These are phyloP conservation scores for Datura wrightii DNA, from an alignment of 257 asterid genomes.

Conservation along the genomic window DNA sequence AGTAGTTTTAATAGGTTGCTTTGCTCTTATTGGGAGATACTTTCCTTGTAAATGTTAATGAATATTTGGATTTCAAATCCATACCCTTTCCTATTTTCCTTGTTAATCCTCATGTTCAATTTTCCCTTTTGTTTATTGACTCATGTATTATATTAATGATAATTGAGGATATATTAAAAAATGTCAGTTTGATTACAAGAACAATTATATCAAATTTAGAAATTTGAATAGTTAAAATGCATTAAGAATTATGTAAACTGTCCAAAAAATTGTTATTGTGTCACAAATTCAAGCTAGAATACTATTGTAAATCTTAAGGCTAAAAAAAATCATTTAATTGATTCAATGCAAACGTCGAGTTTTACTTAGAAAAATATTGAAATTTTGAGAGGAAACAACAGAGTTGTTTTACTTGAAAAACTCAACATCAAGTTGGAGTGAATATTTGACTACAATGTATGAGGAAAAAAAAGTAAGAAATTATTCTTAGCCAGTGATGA, in stretches of 20 bases:
- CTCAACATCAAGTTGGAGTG: too few relatives aligned
- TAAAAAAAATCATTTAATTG: too few relatives aligned
- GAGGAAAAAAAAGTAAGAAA: too few relatives aligned
- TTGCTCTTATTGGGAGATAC: slow-evolving; percentile 16
- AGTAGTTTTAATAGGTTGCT: slow-evolving; percentile 31
- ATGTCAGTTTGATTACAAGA: not conserved
- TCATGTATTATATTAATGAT: not conserved
- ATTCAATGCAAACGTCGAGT: too few relatives aligned
- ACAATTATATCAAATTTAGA: not conserved
- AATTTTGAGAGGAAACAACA: too few relatives aligned
- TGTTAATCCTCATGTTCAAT: not conserved
- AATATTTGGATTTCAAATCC: slow-evolving; percentile 29
- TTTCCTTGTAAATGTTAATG: slow-evolving; percentile 30
- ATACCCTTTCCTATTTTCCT: not conserved
- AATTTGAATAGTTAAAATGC: not conserved
- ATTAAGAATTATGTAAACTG: not conserved
- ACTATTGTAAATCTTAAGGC: too few relatives aligned
- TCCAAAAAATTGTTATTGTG: too few relatives aligned
- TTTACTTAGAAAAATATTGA: too few relatives aligned
- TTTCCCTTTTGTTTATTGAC: not conserved
- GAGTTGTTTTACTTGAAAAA: too few relatives aligned
- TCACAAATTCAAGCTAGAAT: not conserved
- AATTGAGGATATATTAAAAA: not conserved
- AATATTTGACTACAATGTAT: too few relatives aligned
- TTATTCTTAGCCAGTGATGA: too few relatives aligned